Base-by-base conservation (phyloP, 73 alveolate species). In the Blepharisma stoltei region DNA sequence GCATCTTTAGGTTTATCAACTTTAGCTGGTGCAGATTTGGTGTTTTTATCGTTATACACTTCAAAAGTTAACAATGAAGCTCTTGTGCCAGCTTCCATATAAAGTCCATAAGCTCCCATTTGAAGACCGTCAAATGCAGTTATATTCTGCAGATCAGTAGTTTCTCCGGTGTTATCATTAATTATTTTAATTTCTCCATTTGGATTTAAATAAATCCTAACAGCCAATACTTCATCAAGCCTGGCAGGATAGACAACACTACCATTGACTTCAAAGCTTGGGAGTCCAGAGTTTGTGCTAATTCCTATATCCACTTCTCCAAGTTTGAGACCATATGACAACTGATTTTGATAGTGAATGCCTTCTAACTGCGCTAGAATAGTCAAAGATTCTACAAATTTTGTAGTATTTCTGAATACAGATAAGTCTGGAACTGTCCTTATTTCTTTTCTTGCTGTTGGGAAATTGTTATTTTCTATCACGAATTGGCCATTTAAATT, bases 1-100 rank as follows among this genome's bases (percentile, higher is more conserved):
- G 18, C 44, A 6, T 7, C 43, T 55, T 55, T 55, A 7, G 71
- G 71, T 55, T 21, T 55, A 7, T 55, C 71, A 55, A 55, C 7
- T n/a, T n/a, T n/a, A n/a, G n/a, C n/a, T n/a, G n/a, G n/a, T n/a
- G n/a, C n/a, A 6, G 8, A 7, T 9, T 8, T 55, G 25, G 8
- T 21, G 18, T 7, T 7, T 37, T 55, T 55, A 6, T 37, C 71
- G 41, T 7, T 37, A 21, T 55, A 37, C 46, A 55, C 43, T 7
- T 55, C 71, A 21, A 55, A 55, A 7, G 46, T 9, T 9, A 55
- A 37, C 71, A 55, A 14, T 37, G 7, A 8, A 55, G 18, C 71
- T 20, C 71, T n/a, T n/a, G n/a, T n/a, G n/a, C n/a, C n/a, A n/a
- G n/a, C n/a, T n/a, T n/a, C n/a, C n/a, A n/a, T n/a, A n/a, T n/a